Evolutionary conservation across 2,329 filamentous ascomycete species (phyloP).

Genomic region (Colletotrichum sp.): DNA sequence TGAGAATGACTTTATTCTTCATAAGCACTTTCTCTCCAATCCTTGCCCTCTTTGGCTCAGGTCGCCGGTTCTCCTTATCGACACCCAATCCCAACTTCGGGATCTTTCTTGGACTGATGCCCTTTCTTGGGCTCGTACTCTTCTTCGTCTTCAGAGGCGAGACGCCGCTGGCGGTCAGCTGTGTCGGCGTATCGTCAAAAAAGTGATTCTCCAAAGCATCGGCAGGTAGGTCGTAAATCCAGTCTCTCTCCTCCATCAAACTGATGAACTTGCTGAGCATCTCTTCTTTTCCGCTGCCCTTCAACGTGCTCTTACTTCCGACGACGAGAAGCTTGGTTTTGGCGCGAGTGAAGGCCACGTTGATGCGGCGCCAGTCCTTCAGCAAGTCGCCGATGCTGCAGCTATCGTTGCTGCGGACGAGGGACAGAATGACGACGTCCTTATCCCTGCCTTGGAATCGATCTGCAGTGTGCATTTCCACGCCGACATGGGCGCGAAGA

Average conservation of each 20-base stretch:
- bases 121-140: background rate
- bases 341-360: constrained; percentile 93
- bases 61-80: constrained; percentile 52
- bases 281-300: constrained; percentile 72
- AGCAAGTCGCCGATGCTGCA: constrained; percentile 88
- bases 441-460: constrained; percentile 97
- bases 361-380: constrained; percentile 90
- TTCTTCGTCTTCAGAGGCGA: constrained; percentile 8
- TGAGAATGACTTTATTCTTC: constrained; percentile 71
- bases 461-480: constrained; percentile 97
- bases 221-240: constrained; percentile 76
- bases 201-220: constrained; percentile 70
- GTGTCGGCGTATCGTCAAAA: constrained; percentile 65
- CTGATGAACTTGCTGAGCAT: constrained; percentile 78
- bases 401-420: constrained; percentile 85
- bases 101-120: background rate
- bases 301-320: constrained; percentile 81
- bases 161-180: constrained; percentile 41
- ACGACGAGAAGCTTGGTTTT: constrained; percentile 91
- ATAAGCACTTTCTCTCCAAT: constrained; percentile 67
- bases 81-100: constrained; percentile 20
- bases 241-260: constrained; percentile 78
- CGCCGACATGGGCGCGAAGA: constrained; percentile 63
- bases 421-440: constrained; percentile 84
- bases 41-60: constrained; percentile 60